These are phyloP conservation scores for Cladosporium halotolerans DNA, from an alignment of 2,329 filamentous ascomycete genomes.

Conservation along the genomic window DNA sequence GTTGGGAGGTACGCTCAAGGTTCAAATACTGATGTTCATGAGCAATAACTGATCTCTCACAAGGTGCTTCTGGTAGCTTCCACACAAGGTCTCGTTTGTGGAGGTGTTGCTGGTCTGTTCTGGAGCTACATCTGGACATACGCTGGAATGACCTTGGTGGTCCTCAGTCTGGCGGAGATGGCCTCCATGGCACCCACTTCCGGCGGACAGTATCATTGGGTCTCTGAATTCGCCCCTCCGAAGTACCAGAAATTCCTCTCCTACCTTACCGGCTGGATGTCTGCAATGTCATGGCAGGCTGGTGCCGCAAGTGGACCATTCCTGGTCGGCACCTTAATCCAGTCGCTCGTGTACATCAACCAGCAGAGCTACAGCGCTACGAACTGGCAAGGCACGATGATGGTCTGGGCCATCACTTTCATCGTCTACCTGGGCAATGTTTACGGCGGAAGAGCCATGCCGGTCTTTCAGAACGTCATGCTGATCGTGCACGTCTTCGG, in stretches of 20 bases:
- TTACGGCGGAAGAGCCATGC: constrained; percentile 30
- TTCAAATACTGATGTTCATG: neutral
- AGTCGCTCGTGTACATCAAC: constrained; percentile 39
- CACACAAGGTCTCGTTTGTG: constrained; percentile 20
- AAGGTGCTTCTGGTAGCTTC: constrained; percentile 32
- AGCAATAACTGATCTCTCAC: neutral
- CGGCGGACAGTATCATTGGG: constrained; percentile 30
- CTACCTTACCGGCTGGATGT: constrained; percentile 41
- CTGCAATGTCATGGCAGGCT: constrained; percentile 45
- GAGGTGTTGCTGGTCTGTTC: constrained; percentile 26
- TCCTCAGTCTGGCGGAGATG: constrained; percentile 30
- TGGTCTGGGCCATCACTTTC: constrained; percentile 42
- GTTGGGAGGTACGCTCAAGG: constrained; percentile 18
- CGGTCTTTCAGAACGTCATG: constrained; percentile 33
- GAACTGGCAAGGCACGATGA: constrained; percentile 45
- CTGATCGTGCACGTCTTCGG: constrained; percentile 35
- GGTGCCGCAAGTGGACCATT: constrained; percentile 44
- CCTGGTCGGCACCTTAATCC: constrained; percentile 44
- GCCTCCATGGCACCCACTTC: constrained; percentile 30
- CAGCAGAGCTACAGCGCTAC: constrained; percentile 36
- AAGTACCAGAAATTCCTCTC: constrained; percentile 25
- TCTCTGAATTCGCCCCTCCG: constrained; percentile 27
- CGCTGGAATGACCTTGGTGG: constrained; percentile 26
- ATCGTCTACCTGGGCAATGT: constrained; percentile 40
- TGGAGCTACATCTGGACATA: constrained; percentile 26